Base-by-base conservation (phyloP, 2,329 filamentous ascomycete species). In the Xylaria sp. region DNA sequence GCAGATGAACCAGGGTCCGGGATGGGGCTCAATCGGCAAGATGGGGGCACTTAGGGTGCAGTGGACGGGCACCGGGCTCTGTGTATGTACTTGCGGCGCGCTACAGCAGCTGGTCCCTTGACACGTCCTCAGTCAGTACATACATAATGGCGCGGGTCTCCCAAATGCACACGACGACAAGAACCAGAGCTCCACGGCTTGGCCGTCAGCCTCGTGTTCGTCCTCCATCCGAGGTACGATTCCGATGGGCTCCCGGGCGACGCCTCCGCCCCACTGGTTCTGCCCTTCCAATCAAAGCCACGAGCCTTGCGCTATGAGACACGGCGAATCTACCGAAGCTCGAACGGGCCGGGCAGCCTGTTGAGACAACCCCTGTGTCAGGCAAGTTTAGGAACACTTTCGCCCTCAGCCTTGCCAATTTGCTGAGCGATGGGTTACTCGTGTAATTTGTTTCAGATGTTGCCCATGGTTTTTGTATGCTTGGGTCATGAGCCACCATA, bases 351-450 rank as follows among this genome's bases (percentile, higher is more conserved):
- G 47, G 33, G 21, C 40, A 17, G 38, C 33, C 54, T 68, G 61
- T 67, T 70, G 70, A 72, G 70, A 72, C 71, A 68, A 53, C 58
- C 65, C 64, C 69, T 72, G 71, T 72, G 62, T 72, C 70, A 72
- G 68, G 66, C 63, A 65, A 62, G 70, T 61, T 60, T 60, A 31
- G 45, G 60, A 46, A 12, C 31, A 61, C 40, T 40, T 42, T 53
- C 35, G 46, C 31, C 37, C 51, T 71, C 69, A 72, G 69, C 70
- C 70, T 72, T 64, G 68, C 57, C 62, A 54, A 46, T 40, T 45
- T 60, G 28, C 49, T 60, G 42, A 40, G 17, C 47, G 6, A n/a
- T 47, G 15, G 25, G 8, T 28, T 17, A 15, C 31, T 17, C 57
- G 65, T 63, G 38, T 71, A 40, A 52, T 63, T 43, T 58, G 50